These are phyloP conservation scores for Colletotrichum trifolii DNA, from an alignment of 2,329 filamentous ascomycete genomes.

Conservation along the genomic window DNA sequence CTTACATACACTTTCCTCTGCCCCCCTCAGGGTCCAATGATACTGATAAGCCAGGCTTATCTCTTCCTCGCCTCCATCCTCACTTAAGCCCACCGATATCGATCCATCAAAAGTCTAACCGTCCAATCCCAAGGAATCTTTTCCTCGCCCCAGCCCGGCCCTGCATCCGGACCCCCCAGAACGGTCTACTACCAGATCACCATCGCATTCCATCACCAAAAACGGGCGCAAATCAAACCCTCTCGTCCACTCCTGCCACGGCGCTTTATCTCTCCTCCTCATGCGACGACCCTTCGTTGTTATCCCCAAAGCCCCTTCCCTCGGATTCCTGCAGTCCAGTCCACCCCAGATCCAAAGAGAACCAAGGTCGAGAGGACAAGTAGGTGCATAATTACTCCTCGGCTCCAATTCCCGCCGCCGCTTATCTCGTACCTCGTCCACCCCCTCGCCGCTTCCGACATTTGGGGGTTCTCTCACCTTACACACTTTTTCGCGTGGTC, in stretches of 20 bases:
- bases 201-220: conserved; percentile 33
- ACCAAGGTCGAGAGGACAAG: conserved; percentile 1
- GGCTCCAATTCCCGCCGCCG: conserved; percentile 17
- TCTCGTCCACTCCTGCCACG: conserved; percentile 33
- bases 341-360: conserved; percentile 22
- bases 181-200: conserved; percentile 16
- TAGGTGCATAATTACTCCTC: neutral
- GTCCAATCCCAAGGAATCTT: conserved; percentile 35
- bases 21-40: conserved; percentile 57
- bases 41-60: conserved; percentile 69
- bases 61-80: conserved; percentile 64
- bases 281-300: neutral
- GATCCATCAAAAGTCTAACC: conserved; percentile 35
- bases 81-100: conserved; percentile 52
- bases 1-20: conserved; percentile 29
- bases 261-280: conserved; percentile 33
- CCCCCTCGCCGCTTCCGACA: conserved; percentile 9
- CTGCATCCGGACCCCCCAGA: conserved; percentile 15
- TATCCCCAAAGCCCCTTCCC: conserved; percentile 9
- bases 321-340: conserved; percentile 18
- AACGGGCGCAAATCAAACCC: conserved; percentile 37
- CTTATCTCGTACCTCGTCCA: conserved; percentile 27
- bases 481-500: conserved; percentile 18
- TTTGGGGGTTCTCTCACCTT: conserved; percentile 13
- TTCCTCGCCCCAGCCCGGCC: conserved; percentile 30